Percentiles rank a stretch among this genome's conserved stretches.
Conservation (phyloP, 345 rosid species). For the Cardamine occulta region DNA sequence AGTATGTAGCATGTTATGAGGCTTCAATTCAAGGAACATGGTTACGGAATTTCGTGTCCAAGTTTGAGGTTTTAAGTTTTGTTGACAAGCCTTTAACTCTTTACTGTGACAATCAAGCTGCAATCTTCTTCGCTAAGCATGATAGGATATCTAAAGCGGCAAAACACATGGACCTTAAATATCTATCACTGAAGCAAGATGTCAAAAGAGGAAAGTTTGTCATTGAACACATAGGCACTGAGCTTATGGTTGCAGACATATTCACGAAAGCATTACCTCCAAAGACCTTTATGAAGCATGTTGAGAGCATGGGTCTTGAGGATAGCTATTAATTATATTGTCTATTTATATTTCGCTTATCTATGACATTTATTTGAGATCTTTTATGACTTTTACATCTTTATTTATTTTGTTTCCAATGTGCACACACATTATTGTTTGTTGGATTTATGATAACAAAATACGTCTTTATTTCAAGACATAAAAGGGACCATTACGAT, state of each 20-base stretch:
- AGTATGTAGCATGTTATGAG: constrained; percentile 2
- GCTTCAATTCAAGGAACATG: background rate
- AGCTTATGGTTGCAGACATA: background rate
- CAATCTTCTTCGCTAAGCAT: background rate
- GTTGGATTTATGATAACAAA: background rate
- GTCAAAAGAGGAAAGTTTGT: background rate
- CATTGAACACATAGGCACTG: background rate
- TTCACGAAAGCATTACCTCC: constrained; percentile 15
- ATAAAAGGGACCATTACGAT: background rate
- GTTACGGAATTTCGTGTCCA: background rate
- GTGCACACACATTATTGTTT: no score
- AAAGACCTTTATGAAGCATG: background rate
- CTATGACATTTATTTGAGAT: no score
- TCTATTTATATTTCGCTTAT: no score
- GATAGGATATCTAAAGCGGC: background rate
- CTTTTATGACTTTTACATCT: no score
- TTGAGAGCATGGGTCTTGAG: no score
- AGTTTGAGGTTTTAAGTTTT: background rate
- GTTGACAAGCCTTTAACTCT: background rate
- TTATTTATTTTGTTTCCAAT: no score
- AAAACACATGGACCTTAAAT: background rate
- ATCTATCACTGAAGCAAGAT: constrained; percentile 3
- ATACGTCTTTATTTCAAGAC: no score
- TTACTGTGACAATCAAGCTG: background rate
- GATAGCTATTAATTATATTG: no score